These are phyloP conservation scores for Vigna trinervia DNA, from an alignment of 306 rosid genomes.

Conservation along the genomic window DNA sequence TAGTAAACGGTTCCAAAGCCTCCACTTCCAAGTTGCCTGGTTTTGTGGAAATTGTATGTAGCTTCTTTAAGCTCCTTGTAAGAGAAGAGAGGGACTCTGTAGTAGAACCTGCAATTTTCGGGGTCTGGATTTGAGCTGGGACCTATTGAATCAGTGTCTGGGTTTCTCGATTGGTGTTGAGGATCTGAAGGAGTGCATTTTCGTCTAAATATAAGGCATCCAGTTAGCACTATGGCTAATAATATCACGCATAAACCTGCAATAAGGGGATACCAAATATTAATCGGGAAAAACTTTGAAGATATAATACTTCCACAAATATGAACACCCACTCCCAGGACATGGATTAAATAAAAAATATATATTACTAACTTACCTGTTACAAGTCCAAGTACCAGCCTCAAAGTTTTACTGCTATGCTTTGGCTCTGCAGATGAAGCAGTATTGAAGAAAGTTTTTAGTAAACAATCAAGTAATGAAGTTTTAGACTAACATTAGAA, in stretches of 20 bases:
- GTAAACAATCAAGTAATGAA: neutral
- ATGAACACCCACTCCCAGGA: neutral
- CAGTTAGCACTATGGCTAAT: constrained; percentile 20
- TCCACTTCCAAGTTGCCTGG: constrained; percentile 65
- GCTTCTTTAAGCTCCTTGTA: constrained; percentile 62
- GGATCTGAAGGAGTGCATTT: constrained; percentile 9
- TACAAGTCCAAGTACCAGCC: constrained; percentile 58
- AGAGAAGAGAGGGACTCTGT: constrained; percentile 49
- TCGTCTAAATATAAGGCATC: constrained; percentile 20
- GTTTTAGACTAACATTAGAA: neutral
- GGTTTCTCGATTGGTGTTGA: constrained; percentile 28
- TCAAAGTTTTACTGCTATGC: neutral
- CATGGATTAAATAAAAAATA: neutral
- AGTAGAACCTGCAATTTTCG: constrained; percentile 39
- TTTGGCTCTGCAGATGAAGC: constrained; percentile 45
- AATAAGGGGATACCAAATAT: neutral
- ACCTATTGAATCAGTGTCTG: constrained; percentile 5
- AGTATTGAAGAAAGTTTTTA: neutral
- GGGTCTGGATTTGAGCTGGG: constrained; percentile 11
- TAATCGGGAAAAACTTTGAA: neutral
- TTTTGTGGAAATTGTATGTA: constrained; percentile 61
- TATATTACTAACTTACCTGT: constrained; percentile 53
- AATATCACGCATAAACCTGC: constrained; percentile 45
- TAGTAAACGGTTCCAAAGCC: constrained; percentile 59
- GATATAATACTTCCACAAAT: neutral